Conservation (phyloP, 1,284 basidiomycete genomes). For the Rugosomyces carneus region DNA sequence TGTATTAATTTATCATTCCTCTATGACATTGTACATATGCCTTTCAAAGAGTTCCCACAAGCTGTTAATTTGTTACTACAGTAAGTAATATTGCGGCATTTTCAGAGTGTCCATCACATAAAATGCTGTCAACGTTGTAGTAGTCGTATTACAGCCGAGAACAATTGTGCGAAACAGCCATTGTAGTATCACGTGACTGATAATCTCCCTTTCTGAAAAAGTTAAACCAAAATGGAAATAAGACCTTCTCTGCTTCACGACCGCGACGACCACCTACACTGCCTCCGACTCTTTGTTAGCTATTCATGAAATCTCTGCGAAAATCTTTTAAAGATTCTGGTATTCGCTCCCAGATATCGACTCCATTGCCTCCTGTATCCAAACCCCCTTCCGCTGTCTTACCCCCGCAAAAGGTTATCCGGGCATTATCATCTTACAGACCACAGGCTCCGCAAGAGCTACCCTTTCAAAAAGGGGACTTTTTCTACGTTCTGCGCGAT, state of each 20-base stretch:
- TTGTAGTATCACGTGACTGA: conserved; percentile 9
- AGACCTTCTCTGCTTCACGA: conserved; percentile 18
- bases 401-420: conserved; percentile 95
- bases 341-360: conserved; percentile 58
- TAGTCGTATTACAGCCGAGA: too few species aligned
- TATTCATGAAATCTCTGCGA: conserved; percentile 77
- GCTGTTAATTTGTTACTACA: too few species aligned
- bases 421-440: conserved; percentile 69
- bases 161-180: too few species aligned
- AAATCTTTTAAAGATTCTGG: conserved; percentile 66
- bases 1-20: too few species aligned
- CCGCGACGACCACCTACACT: conserved; percentile 20
- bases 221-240: conserved; percentile 10
- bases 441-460: conserved; percentile 82
- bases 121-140: too few species aligned
- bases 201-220: conserved; percentile 9
- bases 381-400: conserved; percentile 65
- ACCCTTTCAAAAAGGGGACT: conserved; percentile 91
- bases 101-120: too few species aligned
- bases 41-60: too few species aligned
- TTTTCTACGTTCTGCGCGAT: conserved; percentile 92
- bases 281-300: conserved; percentile 11
- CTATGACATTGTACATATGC: too few species aligned
- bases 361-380: conserved; percentile 58
- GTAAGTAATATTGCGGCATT: too few species aligned